Evolutionary conservation across 2,329 filamentous ascomycete species (phyloP), one percentile per base, ranked within the genome.

Genomic region (Emericellopsis cladophorae): DNA sequence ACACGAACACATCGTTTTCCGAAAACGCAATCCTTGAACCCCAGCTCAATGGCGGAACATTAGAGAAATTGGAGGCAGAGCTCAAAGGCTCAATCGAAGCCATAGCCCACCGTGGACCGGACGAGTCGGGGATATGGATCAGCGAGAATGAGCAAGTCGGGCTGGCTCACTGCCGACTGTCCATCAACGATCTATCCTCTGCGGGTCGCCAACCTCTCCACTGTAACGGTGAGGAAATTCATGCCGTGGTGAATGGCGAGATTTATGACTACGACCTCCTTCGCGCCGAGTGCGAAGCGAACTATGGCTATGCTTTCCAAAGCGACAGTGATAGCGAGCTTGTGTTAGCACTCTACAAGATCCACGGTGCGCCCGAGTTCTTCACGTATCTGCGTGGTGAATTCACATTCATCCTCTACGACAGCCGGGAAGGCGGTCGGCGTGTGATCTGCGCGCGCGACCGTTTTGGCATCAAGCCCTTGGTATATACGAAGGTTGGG

Each of bases 231-330:
- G 51, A 54, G 16, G 45, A 46, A 2, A 57, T 77, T 15, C 71
- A 76, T 49, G 71, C 70, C 2, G 65, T 77, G n/a, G 68, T 77
- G 21, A 76, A 74, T 43, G 73, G 74, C 23, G 73, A 77, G 51
- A 60, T 78, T n/a, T 78, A 78, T 50, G 68, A 72, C 48, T 60
- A 67, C 43, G 67, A 73, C 38, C 48, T 53, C 10, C 58, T 72
- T 11, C 61, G 68, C 21, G 48, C 47, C 7, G 48, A 60, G 10
- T 52, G 66, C 16, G 42, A 49, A n/a, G 43, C 51, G 2, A 44
- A 59, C 2, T 56, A 56, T 38, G 49, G 51, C 9, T 71, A 71
- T 51, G 37, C 48, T 2, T 76, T 76, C 55, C 52, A 54, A 29
- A 59, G 67, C 29, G 49, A 55, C 23, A 66, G 62, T 35, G 72